phyloP scores from a whole-genome alignment of 768 basidiomycete species.

The Ramaria sp. region DNA sequence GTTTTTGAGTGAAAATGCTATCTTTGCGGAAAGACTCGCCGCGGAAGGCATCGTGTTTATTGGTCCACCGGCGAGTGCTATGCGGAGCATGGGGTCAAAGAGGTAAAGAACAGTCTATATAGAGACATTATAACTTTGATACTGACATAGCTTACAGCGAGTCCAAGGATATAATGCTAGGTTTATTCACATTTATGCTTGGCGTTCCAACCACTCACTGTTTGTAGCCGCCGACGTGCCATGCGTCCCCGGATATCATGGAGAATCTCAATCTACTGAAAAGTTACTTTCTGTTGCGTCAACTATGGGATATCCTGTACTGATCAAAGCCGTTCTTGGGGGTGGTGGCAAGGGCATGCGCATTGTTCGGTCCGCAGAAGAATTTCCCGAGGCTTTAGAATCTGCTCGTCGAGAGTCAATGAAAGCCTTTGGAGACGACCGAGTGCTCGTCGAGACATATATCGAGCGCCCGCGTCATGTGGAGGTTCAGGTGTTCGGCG shows the following conservation, averaged over 20 bases:
- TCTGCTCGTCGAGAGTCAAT: constrained; percentile 85
- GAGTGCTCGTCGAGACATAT: constrained; percentile 83
- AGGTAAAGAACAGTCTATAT: constrained; percentile 37
- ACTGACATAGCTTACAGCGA: constrained; percentile 39
- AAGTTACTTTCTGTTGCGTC: constrained; percentile 59
- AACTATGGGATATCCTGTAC: constrained; percentile 77
- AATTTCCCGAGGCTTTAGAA: constrained; percentile 69
- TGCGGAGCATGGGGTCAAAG: constrained; percentile 92
- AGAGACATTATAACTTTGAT: background rate
- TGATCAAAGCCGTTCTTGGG: constrained; percentile 95
- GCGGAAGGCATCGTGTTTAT: constrained; percentile 80
- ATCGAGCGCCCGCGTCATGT: constrained; percentile 82
- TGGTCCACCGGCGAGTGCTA: constrained; percentile 81
- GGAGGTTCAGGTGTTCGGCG: constrained; percentile 93
- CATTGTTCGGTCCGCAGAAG: constrained; percentile 51
- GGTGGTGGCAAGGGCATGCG: constrained; percentile 97
- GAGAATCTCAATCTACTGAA: constrained; percentile 64
- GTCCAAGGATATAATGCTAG: constrained; percentile 90
- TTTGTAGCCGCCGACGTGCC: constrained; percentile 73
- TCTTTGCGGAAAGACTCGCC: constrained; percentile 66
- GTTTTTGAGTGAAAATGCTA: constrained; percentile 86
- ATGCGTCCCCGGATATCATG: constrained; percentile 92
- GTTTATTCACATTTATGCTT: constrained; percentile 27
- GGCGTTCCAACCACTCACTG: background rate
- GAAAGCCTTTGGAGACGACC: constrained; percentile 81